A percentile compares a stretch with the other conserved stretches of the same genome.
Evolutionary conservation across 179 eudicot species (phyloP).

Genomic region (Heliamphora pulchella): DNA sequence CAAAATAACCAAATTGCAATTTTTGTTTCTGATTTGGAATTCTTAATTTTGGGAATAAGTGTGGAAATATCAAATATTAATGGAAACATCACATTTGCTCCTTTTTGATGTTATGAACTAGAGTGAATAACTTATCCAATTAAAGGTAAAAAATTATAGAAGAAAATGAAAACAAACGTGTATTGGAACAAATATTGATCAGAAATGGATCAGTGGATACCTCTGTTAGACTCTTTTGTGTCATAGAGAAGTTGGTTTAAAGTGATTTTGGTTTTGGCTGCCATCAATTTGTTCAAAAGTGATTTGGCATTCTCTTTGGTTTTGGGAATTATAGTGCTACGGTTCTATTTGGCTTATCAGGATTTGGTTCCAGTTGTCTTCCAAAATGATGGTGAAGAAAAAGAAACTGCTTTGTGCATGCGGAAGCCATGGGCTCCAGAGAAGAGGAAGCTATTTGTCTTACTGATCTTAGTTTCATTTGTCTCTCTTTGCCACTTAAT

Average conservation of each 20-base stretch:
- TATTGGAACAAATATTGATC: background rate
- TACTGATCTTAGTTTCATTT: background rate
- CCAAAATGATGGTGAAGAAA: background rate
- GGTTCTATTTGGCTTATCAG: background rate
- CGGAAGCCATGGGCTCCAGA: background rate
- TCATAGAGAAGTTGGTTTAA: background rate
- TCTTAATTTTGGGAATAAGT: background rate
- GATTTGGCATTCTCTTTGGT: background rate
- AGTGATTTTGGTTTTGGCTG: slow-evolving; percentile 4
- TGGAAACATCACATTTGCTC: background rate
- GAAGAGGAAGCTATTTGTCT: background rate
- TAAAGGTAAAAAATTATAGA: background rate
- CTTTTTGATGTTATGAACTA: background rate
- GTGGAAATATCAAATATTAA: background rate
- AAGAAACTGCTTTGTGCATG: background rate
- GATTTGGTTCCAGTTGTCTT: background rate
- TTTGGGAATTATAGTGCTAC: background rate
- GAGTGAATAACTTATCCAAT: background rate
- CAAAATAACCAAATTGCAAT: background rate
- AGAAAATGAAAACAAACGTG: background rate
- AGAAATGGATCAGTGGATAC: background rate
- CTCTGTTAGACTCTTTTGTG: background rate
- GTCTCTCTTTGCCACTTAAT: background rate
- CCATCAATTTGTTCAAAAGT: background rate
- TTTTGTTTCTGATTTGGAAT: background rate